Base-by-base conservation (phyloP, 2,329 filamentous ascomycete species). In the Aspergillus terreus region DNA sequence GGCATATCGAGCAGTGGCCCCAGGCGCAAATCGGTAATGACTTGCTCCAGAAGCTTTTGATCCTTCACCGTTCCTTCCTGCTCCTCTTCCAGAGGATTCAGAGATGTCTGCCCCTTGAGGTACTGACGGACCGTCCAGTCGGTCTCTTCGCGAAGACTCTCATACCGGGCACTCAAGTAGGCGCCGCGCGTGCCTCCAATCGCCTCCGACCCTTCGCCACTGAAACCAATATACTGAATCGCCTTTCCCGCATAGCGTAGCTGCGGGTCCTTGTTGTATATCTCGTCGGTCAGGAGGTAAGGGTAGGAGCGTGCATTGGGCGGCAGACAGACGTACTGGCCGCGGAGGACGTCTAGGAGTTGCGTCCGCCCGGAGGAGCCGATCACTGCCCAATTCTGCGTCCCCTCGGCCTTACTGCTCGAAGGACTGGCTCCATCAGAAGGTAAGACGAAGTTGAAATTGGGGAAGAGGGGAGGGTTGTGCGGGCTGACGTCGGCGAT, bases 171-270 rank as follows among this genome's bases (percentile, higher is more conserved):
- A 53, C 89, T 91, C 15, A 97, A 75, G 67, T 96, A 96, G 4
- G 90, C 86, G 17, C 88, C 87, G n/a, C 83, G 68, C 4, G 71
- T 68, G 12, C 72, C 73, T 11, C 70, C 71, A 55, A 66, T 68
- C 73, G 45, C 78, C 73, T 63, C 64, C 5, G 79, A 79, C 23
- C 83, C 80, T 60, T 92, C 88, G 2, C 83, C 84, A 64, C 90
- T 88, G 64, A 97, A 97, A 0, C 94, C 92, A 9, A 97, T 91
- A 76, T 96, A 92, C 60, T 86, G 85, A 52, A 99, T 87, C 0
- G 90, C 90, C 58, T 79, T 78, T 11, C 77, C 77, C 0, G 87
- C 83, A 47, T 76, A 80, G 42, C 82, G 79, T 44, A 88, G 69
- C 19, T 70, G 64, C 49, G 67, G 71, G 56, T 77, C 77, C 61